A percentile compares a stretch with the other conserved stretches of the same genome.
phyloP scores from a whole-genome alignment of 2,329 filamentous ascomycete species.

The Trichoderma sp. region DNA sequence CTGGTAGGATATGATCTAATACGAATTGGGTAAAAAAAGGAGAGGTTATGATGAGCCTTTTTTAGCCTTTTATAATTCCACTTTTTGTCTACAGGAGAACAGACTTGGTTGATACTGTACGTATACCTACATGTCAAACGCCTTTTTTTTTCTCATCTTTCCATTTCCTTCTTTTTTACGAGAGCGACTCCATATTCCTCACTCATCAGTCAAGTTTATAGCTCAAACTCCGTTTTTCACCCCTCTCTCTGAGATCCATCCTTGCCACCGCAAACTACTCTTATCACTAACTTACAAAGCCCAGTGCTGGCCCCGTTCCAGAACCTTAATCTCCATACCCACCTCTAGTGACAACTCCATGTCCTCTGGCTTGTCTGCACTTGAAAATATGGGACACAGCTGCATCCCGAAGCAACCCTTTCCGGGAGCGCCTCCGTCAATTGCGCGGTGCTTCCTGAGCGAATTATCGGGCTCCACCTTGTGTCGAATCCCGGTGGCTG shows the following conservation, averaged over 20 bases:
- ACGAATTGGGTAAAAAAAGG: background rate
- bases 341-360: slow-evolving; percentile 55
- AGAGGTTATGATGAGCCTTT: background rate
- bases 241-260: slow-evolving; percentile 7
- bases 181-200: background rate
- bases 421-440: slow-evolving; percentile 62
- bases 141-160: background rate
- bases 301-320: slow-evolving; percentile 51
- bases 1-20: slow-evolving; percentile 29
- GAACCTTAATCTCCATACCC: slow-evolving; percentile 59
- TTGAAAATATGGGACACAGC: slow-evolving; percentile 59
- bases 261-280: slow-evolving; percentile 5
- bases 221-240: slow-evolving; percentile 5
- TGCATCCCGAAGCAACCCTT: slow-evolving; percentile 68
- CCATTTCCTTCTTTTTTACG: background rate
- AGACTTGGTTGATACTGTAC: slow-evolving; percentile 1
- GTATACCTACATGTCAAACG: background rate
- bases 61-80: background rate
- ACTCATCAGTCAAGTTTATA: background rate
- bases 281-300: slow-evolving; percentile 39
- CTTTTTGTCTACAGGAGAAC: background rate
- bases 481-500: slow-evolving; percentile 60
- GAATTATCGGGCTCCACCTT: slow-evolving; percentile 60
- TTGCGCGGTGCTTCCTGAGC: slow-evolving; percentile 60
- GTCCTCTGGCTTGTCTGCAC: slow-evolving; percentile 34